Base-by-base conservation (phyloP, 2,329 filamentous ascomycete genomes). In the Colletotrichum sansevieriae region DNA sequence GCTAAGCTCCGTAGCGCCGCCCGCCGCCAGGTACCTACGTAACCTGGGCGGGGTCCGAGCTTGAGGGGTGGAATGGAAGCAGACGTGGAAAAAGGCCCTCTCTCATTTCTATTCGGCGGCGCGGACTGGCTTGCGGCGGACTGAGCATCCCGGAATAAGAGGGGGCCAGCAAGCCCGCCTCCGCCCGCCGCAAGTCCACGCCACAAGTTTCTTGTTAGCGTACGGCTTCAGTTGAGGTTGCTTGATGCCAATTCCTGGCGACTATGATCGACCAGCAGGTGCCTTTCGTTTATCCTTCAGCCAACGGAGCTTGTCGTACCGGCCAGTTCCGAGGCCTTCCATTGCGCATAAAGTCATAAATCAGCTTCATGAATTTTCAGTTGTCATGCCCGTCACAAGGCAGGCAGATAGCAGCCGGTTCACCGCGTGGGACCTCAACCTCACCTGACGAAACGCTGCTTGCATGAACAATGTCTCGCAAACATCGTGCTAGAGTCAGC, bases 401-500 rank as follows among this genome's bases (percentile, higher is more conserved):
- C 25, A 25, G 25, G 22, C n/a, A 44, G 6, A 29, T 49, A 49
- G 13, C n/a, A 33, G 18, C 49, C 25, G 29, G 44, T 35, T n/a
- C 57, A 13, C 29, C 44, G 18, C 57, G 43, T 12, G 43, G n/a
- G 41, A 39, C 29, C n/a, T 47, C 22, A 60, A 8, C 43, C 47
- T 55, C 47, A 43, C 55, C 49, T 44, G 55, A 60, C 43, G 41
- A 46, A 59, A 41, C 62, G 43, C 62, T 35, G 35, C 35, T 29
- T 43, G 66, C 66, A 69, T 69, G 55, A 69, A 61, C 12, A 13
- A 9, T 41, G 60, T 65, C 65, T 60, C 25, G 65, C 65, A 55
- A 29, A 65, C 22, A 54, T 66, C 43, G 66, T 69, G 57, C 66
- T 35, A 60, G 39, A 56, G 62, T 69, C 62, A 66, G 66, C 62